A percentile compares a stretch with the other conserved stretches of the same genome.
Conservation (phyloP, 2,329 filamentous ascomycete species). For the Lasiodiplodia gonubiensis region DNA sequence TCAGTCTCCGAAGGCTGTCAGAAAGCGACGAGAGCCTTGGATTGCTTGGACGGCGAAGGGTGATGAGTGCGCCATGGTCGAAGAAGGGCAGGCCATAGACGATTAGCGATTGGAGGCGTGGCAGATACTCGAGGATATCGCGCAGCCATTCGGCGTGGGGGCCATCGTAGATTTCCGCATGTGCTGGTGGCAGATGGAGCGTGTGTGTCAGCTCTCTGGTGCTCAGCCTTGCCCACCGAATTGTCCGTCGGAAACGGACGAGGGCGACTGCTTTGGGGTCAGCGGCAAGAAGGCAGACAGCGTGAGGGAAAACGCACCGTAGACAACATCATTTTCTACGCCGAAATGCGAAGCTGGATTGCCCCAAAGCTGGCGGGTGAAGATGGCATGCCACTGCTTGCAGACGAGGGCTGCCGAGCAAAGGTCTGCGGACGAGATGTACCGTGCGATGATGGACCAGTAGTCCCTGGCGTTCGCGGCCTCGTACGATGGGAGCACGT, state of each 20-base stretch:
- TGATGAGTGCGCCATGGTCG: constrained; percentile 63
- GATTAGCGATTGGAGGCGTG: constrained; percentile 64
- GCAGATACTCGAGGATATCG: constrained; percentile 63
- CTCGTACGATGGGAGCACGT: constrained; percentile 65
- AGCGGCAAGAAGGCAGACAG: neutral
- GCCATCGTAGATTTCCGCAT: constrained; percentile 66
- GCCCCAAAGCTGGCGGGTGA: constrained; percentile 66
- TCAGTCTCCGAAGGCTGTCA: constrained; percentile 28
- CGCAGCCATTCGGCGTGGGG: constrained; percentile 64
- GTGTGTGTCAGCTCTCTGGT: constrained; percentile 66
- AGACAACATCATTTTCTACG: constrained; percentile 64
- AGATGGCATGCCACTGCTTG: constrained; percentile 63
- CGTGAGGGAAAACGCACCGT: constrained; percentile 45
- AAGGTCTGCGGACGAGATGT: constrained; percentile 62
- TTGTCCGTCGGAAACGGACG: constrained; percentile 63
- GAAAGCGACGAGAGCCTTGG: constrained; percentile 35
- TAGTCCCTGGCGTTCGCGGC: constrained; percentile 60
- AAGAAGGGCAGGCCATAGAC: constrained; percentile 66
- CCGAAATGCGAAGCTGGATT: constrained; percentile 68
- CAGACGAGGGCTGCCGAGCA: constrained; percentile 63
- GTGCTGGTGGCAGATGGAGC: constrained; percentile 64
- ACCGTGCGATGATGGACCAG: constrained; percentile 62
- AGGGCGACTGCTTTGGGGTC: constrained; percentile 55
- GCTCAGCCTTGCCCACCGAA: constrained; percentile 59
- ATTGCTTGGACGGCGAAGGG: constrained; percentile 48